Conservation (phyloP, 768 basidiomycete species). For the Phanerochaete sordida region DNA sequence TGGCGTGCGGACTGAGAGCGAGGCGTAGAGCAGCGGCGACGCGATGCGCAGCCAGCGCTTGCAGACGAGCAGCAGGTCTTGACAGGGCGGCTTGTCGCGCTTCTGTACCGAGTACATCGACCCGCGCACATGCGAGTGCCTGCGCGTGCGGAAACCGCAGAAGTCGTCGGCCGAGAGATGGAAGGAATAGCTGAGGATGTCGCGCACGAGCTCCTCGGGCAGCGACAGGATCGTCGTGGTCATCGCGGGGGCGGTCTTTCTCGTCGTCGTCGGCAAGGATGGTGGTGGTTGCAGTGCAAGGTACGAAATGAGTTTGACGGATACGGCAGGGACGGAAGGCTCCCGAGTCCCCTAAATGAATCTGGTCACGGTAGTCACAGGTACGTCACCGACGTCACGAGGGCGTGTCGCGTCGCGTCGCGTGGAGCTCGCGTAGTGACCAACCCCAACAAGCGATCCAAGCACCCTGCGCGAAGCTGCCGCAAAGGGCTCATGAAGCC, state of each 20-base stretch:
- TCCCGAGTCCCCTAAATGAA: neutral
- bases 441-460: no score
- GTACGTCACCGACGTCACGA: neutral
- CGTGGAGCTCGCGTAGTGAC: no score
- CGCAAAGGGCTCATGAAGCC: no score
- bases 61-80: slow-evolving; percentile 3
- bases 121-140: neutral
- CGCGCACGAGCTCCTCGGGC: slow-evolving; percentile 2
- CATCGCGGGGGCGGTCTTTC: neutral
- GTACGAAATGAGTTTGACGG: no score
- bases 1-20: neutral
- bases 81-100: neutral
- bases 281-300: neutral
- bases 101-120: neutral
- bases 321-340: no score
- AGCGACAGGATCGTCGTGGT: neutral
- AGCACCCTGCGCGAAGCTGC: no score
- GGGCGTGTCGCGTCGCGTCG: neutral
- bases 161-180: neutral
- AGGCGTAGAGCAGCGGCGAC: neutral
- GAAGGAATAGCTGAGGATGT: neutral
- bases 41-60: slow-evolving; percentile 1
- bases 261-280: neutral
- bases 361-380: neutral
- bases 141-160: neutral